Evolutionary conservation across 2,329 filamentous ascomycete species (phyloP), one percentile per base, ranked within the genome.

Genomic region (Monosporascus sp.): DNA sequence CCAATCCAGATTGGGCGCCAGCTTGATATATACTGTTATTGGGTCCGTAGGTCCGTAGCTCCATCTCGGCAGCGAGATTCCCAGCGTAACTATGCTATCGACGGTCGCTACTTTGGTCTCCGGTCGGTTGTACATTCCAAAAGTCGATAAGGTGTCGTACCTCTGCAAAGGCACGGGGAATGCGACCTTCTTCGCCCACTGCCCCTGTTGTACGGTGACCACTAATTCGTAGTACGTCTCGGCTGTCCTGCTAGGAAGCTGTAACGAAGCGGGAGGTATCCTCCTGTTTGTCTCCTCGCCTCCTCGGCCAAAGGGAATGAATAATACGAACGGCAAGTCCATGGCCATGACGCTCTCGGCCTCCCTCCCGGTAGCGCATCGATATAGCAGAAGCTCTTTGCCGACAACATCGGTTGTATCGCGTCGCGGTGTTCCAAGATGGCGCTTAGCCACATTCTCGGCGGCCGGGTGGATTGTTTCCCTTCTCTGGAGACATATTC

Each of bases 101-200:
- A 88, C 84, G 34, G 91, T 89, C 55, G 86, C 83, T 64, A 95
- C 88, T 52, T 90, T 90, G 54, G 88, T 88, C 70, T 97, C 93
- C 17, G 92, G 93, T 51, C 91, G 87, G 73, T 97, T 97, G 77
- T 97, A 99, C 94, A 97, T 97, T 72, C 94, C 94, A 74, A 99
- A 99, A 1, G 94, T 97, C 42, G 92, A 97, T 48, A 99, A 78
- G 1, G 93, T 99, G 70, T 99, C 94, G 74, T 97, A 99, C 67
- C 94, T 82, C 60, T 90, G 85, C 62, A 99, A 83, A 1, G 93
- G 93, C 39, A 97, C 88, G 1, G 94, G 90, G 62, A 97, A 97
- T 5, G 85, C 78, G 71, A 95, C 94, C 72, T 95, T 95, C 72
- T 89, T 90, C 72, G 89, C 84, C 62, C 84, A 84, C 62, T 88